phyloP scores from a whole-genome alignment of 495 filamentous ascomycete species.

The Lindgomyces ingoldianus region DNA sequence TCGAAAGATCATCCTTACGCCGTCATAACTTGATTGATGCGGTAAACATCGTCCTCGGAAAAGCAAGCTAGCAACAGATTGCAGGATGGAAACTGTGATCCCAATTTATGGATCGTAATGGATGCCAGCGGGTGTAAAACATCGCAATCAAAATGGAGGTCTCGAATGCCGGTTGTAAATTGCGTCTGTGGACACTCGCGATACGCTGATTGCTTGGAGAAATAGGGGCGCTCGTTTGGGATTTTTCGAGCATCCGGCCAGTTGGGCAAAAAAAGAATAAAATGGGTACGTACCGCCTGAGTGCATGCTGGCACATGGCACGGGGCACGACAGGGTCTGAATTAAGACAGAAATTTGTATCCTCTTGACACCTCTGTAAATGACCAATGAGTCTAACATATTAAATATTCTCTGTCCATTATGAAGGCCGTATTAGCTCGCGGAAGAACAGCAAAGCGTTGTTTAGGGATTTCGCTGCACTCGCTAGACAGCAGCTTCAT shows the following conservation, averaged over 20 bases:
- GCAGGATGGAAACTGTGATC: neutral
- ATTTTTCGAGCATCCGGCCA: neutral
- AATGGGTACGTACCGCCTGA: no score
- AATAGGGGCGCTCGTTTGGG: neutral
- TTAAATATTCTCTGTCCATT: no score
- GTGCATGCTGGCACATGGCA: neutral
- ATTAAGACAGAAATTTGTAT: neutral
- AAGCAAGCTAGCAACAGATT: neutral
- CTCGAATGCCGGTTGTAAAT: slow-evolving; percentile 4
- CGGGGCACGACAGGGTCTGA: neutral
- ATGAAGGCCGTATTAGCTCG: neutral
- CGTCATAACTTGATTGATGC: slow-evolving; percentile 2
- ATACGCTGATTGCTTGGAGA: neutral
- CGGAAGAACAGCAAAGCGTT: neutral
- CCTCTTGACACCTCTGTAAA: neutral
- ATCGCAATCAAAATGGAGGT: slow-evolving; percentile 19
- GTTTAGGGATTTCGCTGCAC: neutral
- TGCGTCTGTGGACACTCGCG: slow-evolving; percentile 1
- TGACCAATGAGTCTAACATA: no score
- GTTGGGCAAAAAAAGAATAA: no score
- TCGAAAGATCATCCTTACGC: slow-evolving; percentile 1
- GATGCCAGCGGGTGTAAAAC: neutral
- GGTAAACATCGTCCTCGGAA: neutral
- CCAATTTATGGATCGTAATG: neutral
- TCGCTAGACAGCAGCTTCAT: neutral